Evolutionary conservation across 2,329 filamentous ascomycete species (phyloP), one percentile per base, ranked within the genome.

Genomic region (Cryphonectria carpinicola): DNA sequence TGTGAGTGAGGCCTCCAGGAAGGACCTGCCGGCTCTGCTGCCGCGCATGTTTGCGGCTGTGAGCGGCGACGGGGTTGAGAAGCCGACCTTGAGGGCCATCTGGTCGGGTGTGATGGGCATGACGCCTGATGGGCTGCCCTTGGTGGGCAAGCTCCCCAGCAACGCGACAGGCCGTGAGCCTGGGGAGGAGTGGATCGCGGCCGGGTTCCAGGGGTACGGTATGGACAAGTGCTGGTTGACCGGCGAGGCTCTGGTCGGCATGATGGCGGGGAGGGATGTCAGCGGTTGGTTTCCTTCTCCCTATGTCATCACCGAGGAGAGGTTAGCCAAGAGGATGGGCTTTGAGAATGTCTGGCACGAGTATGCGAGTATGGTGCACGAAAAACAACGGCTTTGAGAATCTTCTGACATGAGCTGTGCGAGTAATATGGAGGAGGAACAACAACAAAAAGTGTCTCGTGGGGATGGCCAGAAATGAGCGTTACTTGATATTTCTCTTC

Each of bases 41-140:
- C 67, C 67, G 19, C 56, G 60, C 19, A 41, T 70, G 41, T 67
- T 66, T 13, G 39, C 56, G 41, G 60, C 25, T 8, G 56, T 35
- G 32, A 58, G 54, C 49, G 25, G 52, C 25, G 46, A 52, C 1
- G 32, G 56, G 5, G n/a, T 43, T 1, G 58, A 68, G n/a, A 65
- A 56, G 62, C 62, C 62, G 6, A 65, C 39, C 7, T 22, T 65
- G 41, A 65, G 49, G 62, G 62, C 62, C 14, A 68, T 72, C 2
- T 80, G 78, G 78, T 76, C 76, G 13, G 78, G 78, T 0, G 78
- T 78, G 66, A 76, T 79, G 71, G 76, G 76, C 8, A 70, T 77
- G 71, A 79, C 78, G 3, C 69, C 75, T 1, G 78, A 76, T 68
- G 76, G 66, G 3, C 56, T 77, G 10, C 78, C 78, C 2, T 54